These are phyloP conservation scores for Apiotrichum laibachii DNA, from an alignment of 1,284 basidiomycete species.

Conservation along the genomic window DNA sequence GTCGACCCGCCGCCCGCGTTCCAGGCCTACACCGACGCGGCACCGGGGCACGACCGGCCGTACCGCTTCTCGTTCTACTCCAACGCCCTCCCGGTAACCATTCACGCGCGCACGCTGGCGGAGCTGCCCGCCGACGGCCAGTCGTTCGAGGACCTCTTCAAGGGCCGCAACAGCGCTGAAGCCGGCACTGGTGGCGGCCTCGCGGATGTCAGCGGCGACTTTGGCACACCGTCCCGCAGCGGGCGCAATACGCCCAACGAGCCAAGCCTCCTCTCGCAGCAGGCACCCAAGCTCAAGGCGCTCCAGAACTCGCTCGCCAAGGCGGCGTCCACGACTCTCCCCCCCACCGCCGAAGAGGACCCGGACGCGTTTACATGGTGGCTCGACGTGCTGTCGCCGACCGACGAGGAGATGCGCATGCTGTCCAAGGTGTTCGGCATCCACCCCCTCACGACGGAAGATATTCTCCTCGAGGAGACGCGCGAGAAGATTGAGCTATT, in stretches of 20 bases:
- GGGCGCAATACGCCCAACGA: constrained; percentile 22
- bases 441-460: constrained; percentile 97
- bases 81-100: constrained; percentile 85
- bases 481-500: constrained; percentile 99
- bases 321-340: background rate
- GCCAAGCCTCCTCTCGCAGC: constrained; percentile 12
- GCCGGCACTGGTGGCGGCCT: background rate
- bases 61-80: constrained; percentile 99
- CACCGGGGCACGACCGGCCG: constrained; percentile 74
- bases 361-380: constrained; percentile 89
- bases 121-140: constrained; percentile 94
- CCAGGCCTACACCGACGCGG: constrained; percentile 40
- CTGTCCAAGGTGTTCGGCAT: constrained; percentile 93
- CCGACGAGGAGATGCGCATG: constrained; percentile 97
- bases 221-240: constrained; percentile 1
- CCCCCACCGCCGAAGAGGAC: constrained; percentile 25
- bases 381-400: constrained; percentile 91
- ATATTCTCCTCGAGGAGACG: constrained; percentile 98
- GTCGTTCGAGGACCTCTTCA: constrained; percentile 86
- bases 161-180: constrained; percentile 27
- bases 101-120: constrained; percentile 87
- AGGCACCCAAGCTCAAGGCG: constrained; percentile 5
- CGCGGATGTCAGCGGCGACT: background rate
- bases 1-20: constrained; percentile 23
- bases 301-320: constrained; percentile 7